Conservation (phyloP, 164 flowering plant genomes). For the Aristolochia fimbriata region DNA sequence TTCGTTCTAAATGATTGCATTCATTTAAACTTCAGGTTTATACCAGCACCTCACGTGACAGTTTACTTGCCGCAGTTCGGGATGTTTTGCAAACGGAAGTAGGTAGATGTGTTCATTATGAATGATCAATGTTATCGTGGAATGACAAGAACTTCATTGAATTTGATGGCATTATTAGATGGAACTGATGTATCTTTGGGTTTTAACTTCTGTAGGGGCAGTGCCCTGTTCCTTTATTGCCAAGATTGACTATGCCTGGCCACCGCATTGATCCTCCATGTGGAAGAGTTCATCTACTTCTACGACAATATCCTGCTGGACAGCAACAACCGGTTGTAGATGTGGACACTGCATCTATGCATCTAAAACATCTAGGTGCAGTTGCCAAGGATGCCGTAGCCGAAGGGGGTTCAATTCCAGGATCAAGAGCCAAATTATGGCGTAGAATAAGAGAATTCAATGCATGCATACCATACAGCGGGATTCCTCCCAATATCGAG, state of each 20-base stretch:
- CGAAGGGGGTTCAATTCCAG: conserved; percentile 94
- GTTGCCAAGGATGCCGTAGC: conserved; percentile 96
- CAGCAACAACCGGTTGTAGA: conserved; percentile 42
- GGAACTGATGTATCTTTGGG: not conserved
- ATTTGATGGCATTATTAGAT: too few species aligned
- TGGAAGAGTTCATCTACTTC: conserved; percentile 61
- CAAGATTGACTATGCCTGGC: conserved; percentile 97
- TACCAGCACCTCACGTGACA: conserved; percentile 95
- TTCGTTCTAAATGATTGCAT: too few species aligned
- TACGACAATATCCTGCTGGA: conserved; percentile 25
- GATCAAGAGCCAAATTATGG: conserved; percentile 96
- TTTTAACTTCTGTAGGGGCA: conserved; percentile 54
- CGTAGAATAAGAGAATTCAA: conserved; percentile 96
- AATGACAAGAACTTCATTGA: not conserved
- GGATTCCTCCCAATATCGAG: conserved; percentile 76
- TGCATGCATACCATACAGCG: conserved; percentile 84
- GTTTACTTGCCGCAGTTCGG: conserved; percentile 88
- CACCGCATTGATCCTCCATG: conserved; percentile 97
- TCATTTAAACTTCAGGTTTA: conserved; percentile 54
- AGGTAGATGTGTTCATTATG: conserved; percentile 36
- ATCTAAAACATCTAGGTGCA: conserved; percentile 87
- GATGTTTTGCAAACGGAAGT: conserved; percentile 95
- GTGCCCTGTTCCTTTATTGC: conserved; percentile 74
- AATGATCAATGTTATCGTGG: not conserved
- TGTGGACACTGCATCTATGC: conserved; percentile 68